phyloP scores from a whole-genome alignment of 495 filamentous ascomycete genomes.

The Lasiosphaeris hirsuta region DNA sequence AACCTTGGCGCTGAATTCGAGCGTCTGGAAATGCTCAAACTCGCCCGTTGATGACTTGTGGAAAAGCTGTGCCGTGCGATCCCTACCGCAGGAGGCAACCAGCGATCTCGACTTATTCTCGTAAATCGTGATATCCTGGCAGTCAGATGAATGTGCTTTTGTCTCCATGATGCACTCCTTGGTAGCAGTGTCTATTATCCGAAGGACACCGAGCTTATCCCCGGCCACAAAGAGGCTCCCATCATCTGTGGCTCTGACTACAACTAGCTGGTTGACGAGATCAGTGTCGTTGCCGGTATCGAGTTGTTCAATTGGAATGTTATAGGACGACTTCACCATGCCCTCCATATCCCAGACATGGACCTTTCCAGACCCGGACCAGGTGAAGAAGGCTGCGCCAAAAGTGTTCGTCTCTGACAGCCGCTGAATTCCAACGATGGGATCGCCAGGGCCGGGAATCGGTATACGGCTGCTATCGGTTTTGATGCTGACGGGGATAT shows the following conservation, averaged over 20 bases:
- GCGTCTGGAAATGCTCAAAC: conserved; percentile 50
- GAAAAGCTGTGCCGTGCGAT: conserved; percentile 89
- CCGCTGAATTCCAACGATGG: conserved; percentile 70
- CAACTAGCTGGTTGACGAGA: conserved; percentile 69
- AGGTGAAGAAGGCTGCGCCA: conserved; percentile 77
- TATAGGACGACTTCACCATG: conserved; percentile 56
- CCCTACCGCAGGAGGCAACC: conserved; percentile 77
- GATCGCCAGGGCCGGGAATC: conserved; percentile 70
- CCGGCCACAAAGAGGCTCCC: conserved; percentile 70
- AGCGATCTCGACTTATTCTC: conserved; percentile 53
- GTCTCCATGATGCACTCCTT: conserved; percentile 57
- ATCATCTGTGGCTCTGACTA: conserved; percentile 57
- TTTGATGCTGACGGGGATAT: conserved; percentile 27
- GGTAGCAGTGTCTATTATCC: conserved; percentile 49
- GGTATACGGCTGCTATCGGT: conserved; percentile 36
- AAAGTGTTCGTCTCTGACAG: conserved; percentile 54
- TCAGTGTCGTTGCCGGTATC: conserved; percentile 53
- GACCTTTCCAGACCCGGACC: conserved; percentile 73
- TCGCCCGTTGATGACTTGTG: conserved; percentile 46
- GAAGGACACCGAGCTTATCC: conserved; percentile 78
- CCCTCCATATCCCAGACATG: conserved; percentile 80
- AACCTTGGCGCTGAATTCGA: conserved; percentile 48
- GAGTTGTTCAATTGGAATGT: conserved; percentile 66
- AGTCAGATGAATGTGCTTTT: conserved; percentile 83
- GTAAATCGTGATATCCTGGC: conserved; percentile 73